Evolutionary conservation across 768 basidiomycete species (phyloP).

Genomic region (Termitomyces heimii): DNA sequence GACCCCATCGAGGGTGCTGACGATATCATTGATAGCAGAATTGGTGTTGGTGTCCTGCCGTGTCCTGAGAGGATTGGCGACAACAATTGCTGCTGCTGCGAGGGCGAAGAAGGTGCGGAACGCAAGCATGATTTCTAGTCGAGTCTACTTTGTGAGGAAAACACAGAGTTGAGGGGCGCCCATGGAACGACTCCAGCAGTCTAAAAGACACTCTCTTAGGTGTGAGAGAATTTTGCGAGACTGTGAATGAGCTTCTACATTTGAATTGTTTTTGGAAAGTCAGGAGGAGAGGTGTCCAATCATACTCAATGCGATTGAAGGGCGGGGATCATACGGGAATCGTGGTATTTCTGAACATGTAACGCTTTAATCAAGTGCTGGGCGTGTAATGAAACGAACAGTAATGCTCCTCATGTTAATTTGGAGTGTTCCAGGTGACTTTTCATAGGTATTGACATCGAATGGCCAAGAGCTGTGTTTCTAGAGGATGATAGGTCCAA

Average conservation of each 20-base stretch:
- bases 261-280: constrained; percentile 1
- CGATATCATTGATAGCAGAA: constrained; percentile 18
- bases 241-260: not conserved
- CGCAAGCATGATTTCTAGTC: constrained; percentile 20
- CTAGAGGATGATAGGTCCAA: not conserved
- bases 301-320: constrained; percentile 12
- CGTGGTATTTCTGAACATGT: not conserved
- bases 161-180: not conserved
- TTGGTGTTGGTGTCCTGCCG: constrained; percentile 30
- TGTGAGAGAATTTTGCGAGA: constrained; percentile 14
- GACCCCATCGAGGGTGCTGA: constrained; percentile 20
- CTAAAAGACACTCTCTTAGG: constrained; percentile 12
- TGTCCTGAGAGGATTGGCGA: constrained; percentile 22
- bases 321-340: not conserved
- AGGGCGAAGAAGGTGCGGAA: constrained; percentile 23
- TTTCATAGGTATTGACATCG: not conserved
- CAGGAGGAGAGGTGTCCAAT: constrained; percentile 9
- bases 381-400: not conserved
- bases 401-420: not conserved
- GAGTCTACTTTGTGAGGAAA: not conserved
- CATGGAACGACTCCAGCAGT: not conserved
- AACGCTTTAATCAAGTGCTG: not conserved
- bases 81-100: constrained; percentile 18
- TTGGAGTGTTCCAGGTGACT: not conserved
- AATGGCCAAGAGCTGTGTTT: not conserved